Evolutionary conservation across 2,329 filamentous ascomycete genomes (phyloP), one percentile per base, ranked within the genome.

Genomic region (Neurospora crassa): DNA sequence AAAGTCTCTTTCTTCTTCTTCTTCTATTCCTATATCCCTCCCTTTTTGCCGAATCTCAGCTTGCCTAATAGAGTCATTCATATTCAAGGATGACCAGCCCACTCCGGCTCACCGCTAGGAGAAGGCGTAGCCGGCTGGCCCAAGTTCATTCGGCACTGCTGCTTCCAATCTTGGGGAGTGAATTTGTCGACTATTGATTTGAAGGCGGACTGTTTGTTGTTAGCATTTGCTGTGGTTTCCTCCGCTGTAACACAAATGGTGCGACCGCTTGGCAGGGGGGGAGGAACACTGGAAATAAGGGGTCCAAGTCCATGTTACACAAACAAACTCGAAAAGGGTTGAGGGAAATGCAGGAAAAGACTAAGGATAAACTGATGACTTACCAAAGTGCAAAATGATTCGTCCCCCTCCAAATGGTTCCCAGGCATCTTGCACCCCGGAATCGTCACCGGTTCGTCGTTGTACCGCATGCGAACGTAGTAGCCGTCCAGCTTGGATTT

Each of bases 181-280:
- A 92, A 96, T 77, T 93, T 93, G 81, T 98, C 95, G 2, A 96
- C 93, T 70, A 97, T 92, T 69, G 88, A 84, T 81, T 98, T 98
- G 85, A 99, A 99, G 0, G 95, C 93, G 71, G 91, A 89, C 90
- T 92, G 5, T 47, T n/a, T 45, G 5, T 47, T 10, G 68, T 40
- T 73, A 69, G 16, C 16, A 40, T 40, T 24, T 59, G 34, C 11
- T 40, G 10, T 40, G 37, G 12, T 34, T 68, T 24, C 59, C 24
- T 24, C 6, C 10, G 45, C 3, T 40, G 40, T 29, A 8, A 29
- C 24, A 63, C 53, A 8, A 11, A 59, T 59, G 24, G 16, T 12
- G 20, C 45, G 16, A 53, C 18, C 8, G 29, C n/a, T 69, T 69
- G 37, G 37, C 41, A 45, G 68, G 24, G 40, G 29, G 40, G n/a